A percentile compares a stretch with the other conserved stretches of the same genome.
These are phyloP conservation scores for Metschnikowia bowlesiae DNA, from an alignment of 805 yeast species.

Conservation along the genomic window DNA sequence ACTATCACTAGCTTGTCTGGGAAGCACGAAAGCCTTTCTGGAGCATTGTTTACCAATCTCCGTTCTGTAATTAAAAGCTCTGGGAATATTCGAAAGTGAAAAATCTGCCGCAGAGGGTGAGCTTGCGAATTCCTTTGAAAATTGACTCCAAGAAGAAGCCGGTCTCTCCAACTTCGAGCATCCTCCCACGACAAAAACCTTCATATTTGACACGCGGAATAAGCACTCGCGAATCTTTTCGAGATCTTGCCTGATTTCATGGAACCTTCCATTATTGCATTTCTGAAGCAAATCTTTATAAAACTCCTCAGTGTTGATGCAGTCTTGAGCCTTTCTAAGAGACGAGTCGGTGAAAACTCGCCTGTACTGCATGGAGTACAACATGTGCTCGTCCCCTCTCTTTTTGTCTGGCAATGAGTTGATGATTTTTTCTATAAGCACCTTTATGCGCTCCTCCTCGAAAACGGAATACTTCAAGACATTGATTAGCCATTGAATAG, in stretches of 20 bases:
- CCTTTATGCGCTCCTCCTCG: constrained; percentile 66
- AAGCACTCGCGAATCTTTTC: constrained; percentile 48
- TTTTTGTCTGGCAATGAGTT: constrained; percentile 59
- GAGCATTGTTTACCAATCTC: constrained; percentile 50
- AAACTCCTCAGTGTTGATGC: constrained; percentile 57
- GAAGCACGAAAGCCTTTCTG: constrained; percentile 54
- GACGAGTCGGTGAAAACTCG: constrained; percentile 55
- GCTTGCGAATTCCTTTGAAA: constrained; percentile 22
- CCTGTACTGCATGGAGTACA: constrained; percentile 58
- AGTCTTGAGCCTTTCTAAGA: constrained; percentile 60
- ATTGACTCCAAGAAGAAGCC: constrained; percentile 52
- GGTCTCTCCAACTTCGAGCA: constrained; percentile 49
- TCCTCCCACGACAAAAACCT: constrained; percentile 71
- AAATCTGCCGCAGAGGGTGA: constrained; percentile 5
- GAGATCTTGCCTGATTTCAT: constrained; percentile 44
- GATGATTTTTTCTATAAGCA: constrained; percentile 58
- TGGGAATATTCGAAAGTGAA: constrained; percentile 41
- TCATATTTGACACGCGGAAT: constrained; percentile 55
- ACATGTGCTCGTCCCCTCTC: constrained; percentile 59
- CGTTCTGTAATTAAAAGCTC: constrained; percentile 51
- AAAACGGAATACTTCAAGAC: constrained; percentile 63
- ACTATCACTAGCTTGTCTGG: constrained; percentile 83
- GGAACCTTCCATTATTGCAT: constrained; percentile 53
- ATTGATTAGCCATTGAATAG: constrained; percentile 73
- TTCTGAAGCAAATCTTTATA: constrained; percentile 41